These are phyloP conservation scores for Penicillium fimorum DNA, from an alignment of 495 filamentous ascomycete genomes.

Conservation along the genomic window DNA sequence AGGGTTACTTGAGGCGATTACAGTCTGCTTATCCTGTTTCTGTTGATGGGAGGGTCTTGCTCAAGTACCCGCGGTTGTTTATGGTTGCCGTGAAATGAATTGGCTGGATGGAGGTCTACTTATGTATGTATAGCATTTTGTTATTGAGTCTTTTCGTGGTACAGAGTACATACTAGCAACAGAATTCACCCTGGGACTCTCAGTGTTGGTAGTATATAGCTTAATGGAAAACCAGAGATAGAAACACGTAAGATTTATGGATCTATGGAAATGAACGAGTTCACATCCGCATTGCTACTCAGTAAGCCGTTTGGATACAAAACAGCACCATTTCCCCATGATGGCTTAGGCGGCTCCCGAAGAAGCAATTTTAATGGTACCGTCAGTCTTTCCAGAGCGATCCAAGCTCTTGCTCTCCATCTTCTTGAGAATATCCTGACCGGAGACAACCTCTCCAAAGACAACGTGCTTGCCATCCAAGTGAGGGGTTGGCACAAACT, in stretches of 20 bases:
- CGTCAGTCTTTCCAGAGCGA: background rate
- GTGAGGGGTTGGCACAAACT: conserved; percentile 67
- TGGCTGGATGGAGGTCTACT: background rate
- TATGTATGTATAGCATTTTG: background rate
- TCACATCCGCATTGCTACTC: background rate
- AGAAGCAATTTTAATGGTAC: conserved; percentile 6
- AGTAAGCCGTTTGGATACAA: background rate
- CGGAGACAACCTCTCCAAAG: conserved; percentile 55
- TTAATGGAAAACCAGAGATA: background rate
- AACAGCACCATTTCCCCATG: background rate
- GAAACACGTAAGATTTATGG: background rate
- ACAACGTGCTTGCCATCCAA: conserved; percentile 89
- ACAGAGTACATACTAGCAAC: background rate
- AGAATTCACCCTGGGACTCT: background rate
- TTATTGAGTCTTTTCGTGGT: background rate
- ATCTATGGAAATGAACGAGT: background rate
- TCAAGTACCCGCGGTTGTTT: conserved; percentile 49
- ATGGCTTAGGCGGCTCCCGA: background rate
- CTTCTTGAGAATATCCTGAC: conserved; percentile 1
- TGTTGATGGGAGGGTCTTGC: conserved; percentile 45
- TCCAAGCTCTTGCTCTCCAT: conserved; percentile 4
- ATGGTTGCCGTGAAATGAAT: conserved; percentile 42
- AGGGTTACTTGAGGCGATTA: conserved; percentile 40
- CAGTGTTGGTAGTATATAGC: background rate
- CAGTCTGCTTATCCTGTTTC: conserved; percentile 35